phyloP scores from a whole-genome alignment of 345 rosid genomes.

The Lumnitzera racemosa region DNA sequence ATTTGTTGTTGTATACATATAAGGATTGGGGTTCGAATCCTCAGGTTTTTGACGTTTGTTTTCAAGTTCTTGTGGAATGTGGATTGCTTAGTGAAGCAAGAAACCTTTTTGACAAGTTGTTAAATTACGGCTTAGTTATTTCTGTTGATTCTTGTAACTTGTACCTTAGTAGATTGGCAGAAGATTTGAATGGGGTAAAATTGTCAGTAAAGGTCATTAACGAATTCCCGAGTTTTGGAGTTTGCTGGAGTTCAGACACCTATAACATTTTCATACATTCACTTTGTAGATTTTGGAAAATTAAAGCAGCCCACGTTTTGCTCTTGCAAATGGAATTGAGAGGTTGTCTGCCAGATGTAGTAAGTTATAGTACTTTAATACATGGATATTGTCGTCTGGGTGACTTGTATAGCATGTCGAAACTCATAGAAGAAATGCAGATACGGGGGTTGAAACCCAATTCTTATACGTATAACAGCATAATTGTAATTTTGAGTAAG shows the following conservation, averaged over 20 bases:
- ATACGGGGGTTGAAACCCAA: constrained; percentile 56
- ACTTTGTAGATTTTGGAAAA: constrained; percentile 45
- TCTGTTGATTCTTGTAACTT: constrained; percentile 77
- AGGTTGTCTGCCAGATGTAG: constrained; percentile 73
- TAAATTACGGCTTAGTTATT: constrained; percentile 71
- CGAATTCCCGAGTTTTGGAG: constrained; percentile 54
- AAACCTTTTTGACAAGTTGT: constrained; percentile 62
- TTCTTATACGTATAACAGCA: constrained; percentile 62
- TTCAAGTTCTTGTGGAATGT: constrained; percentile 66
- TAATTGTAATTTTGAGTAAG: constrained; percentile 53
- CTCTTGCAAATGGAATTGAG: constrained; percentile 61
- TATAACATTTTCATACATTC: constrained; percentile 64
- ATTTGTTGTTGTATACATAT: constrained; percentile 63
- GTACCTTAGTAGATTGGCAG: constrained; percentile 55
- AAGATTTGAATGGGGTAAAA: constrained; percentile 23
- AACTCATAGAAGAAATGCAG: constrained; percentile 67
- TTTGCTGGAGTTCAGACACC: constrained; percentile 66
- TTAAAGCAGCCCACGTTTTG: constrained; percentile 68
- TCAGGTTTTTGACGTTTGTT: constrained; percentile 69
- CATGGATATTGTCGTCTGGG: constrained; percentile 68
- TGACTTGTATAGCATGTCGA: constrained; percentile 35
- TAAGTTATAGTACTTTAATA: constrained; percentile 72
- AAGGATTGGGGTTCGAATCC: constrained; percentile 95
- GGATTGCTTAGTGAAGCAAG: constrained; percentile 66
- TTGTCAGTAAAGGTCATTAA: constrained; percentile 31